Conservation (phyloP, 1,139 yeast genomes). For the Geotrichum fermentans region DNA sequence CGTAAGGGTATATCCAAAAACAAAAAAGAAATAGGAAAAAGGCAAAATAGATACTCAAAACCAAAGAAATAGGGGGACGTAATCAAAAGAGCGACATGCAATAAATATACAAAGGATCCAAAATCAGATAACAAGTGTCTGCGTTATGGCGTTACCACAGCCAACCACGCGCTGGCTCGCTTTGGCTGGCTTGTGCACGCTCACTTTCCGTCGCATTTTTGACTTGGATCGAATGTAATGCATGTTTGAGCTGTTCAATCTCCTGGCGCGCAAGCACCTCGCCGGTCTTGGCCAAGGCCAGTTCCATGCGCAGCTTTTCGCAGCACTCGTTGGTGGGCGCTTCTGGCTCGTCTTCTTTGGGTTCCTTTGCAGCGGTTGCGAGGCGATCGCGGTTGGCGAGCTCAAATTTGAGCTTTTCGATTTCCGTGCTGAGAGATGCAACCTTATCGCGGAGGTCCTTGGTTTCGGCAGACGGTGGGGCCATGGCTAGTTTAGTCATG, state of each 20-base stretch:
- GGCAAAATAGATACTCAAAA: neutral
- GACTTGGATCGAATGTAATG: too few species aligned
- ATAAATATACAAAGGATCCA: neutral
- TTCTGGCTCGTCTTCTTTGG: slow-evolving; percentile 15
- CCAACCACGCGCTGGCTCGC: slow-evolving; percentile 16
- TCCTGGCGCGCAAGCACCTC: slow-evolving; percentile 36
- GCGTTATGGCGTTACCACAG: slow-evolving; percentile 11
- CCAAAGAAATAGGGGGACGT: neutral
- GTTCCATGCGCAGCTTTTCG: slow-evolving; percentile 33
- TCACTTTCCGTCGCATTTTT: slow-evolving; percentile 3
- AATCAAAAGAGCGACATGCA: neutral
- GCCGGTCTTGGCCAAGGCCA: slow-evolving; percentile 32
- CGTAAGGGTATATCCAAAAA: neutral
- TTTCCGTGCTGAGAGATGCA: slow-evolving; percentile 17
- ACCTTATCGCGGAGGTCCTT: slow-evolving; percentile 18
- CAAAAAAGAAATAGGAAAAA: neutral
- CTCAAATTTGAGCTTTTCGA: slow-evolving; percentile 21
- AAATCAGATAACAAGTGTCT: neutral
- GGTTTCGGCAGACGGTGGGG: slow-evolving; percentile 10
- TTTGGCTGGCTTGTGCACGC: slow-evolving; percentile 2
- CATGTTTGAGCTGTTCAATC: slow-evolving; percentile 32
- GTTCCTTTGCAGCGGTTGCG: neutral
- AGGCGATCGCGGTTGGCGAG: slow-evolving; percentile 16
- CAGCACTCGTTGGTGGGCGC: slow-evolving; percentile 24
- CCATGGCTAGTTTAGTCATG: slow-evolving; percentile 6